Conservation (phyloP, 148 eudicot genomes). For the Silene conica region DNA sequence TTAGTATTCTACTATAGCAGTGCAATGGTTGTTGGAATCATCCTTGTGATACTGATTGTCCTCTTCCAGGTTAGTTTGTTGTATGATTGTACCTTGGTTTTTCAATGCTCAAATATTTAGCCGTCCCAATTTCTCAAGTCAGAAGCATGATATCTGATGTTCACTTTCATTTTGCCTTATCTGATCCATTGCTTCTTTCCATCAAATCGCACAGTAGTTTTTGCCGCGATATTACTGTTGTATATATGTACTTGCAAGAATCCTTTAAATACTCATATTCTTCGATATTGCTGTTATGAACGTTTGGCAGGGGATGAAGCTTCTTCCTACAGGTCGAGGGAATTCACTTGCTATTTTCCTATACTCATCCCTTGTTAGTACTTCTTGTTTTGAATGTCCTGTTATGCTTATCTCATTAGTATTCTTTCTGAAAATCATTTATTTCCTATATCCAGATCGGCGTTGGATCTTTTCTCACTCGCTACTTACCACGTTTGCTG, state of each 20-base stretch:
- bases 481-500: conserved; percentile 61
- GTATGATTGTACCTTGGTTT: not conserved
- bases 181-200: not conserved
- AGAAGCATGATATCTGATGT: not conserved
- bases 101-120: not conserved
- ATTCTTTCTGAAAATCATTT: not conserved
- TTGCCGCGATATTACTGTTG: not conserved
- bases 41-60: conserved; percentile 73
- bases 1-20: conserved; percentile 83
- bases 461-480: conserved; percentile 64
- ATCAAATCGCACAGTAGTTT: not conserved
- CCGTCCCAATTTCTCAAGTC: not conserved
- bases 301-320: conserved; percentile 87
- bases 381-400: conserved; percentile 15
- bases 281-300: not conserved
- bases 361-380: conserved; percentile 70
- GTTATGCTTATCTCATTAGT: conserved; percentile 9
- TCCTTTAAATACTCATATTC: not conserved
- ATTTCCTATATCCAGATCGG: conserved; percentile 53
- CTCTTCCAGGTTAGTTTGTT: conserved; percentile 64
- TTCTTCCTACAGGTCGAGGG: conserved; percentile 90
- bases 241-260: not conserved
- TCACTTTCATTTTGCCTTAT: not conserved
- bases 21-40: conserved; percentile 78
- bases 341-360: conserved; percentile 59